A percentile compares a stretch with the other conserved stretches of the same genome.
These are phyloP conservation scores for Polymyxa betae DNA, from an alignment of 208 protist genomes.

Conservation along the genomic window DNA sequence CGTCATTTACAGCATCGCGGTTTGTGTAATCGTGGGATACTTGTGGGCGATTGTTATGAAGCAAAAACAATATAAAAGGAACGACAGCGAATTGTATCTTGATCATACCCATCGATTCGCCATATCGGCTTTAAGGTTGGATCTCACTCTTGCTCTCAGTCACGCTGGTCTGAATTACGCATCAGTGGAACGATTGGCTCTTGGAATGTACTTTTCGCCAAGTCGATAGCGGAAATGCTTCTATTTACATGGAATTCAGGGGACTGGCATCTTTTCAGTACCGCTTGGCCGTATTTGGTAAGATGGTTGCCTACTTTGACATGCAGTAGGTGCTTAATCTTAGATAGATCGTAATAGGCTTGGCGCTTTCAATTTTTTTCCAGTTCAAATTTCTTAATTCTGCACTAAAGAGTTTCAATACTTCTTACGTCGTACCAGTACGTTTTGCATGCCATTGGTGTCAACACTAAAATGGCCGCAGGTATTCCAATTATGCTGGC, in stretches of 20 bases:
- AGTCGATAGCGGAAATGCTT: neutral
- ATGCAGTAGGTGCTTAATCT: neutral
- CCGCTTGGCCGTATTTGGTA: neutral
- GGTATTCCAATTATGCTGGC: constrained; percentile 51
- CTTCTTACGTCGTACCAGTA: constrained; percentile 23
- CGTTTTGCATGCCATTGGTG: neutral
- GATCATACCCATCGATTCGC: neutral
- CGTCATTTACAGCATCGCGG: neutral
- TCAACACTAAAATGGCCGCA: neutral
- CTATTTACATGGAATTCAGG: neutral
- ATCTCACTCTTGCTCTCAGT: neutral
- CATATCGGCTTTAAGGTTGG: constrained; percentile 2
- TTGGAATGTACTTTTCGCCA: constrained; percentile 46
- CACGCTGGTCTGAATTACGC: neutral
- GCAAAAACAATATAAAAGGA: neutral
- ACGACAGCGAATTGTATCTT: neutral
- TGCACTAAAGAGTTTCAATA: constrained; percentile 10
- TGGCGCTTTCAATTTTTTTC: neutral
- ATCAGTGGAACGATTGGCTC: constrained; percentile 24
- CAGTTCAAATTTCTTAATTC: constrained; percentile 44
- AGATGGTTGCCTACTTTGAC: neutral
- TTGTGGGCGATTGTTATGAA: neutral
- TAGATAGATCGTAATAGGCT: neutral
- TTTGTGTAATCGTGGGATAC: neutral
- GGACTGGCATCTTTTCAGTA: neutral